Base-by-base conservation (phyloP, 176 grass and related monocot species). In the Musa schizocarpa region DNA sequence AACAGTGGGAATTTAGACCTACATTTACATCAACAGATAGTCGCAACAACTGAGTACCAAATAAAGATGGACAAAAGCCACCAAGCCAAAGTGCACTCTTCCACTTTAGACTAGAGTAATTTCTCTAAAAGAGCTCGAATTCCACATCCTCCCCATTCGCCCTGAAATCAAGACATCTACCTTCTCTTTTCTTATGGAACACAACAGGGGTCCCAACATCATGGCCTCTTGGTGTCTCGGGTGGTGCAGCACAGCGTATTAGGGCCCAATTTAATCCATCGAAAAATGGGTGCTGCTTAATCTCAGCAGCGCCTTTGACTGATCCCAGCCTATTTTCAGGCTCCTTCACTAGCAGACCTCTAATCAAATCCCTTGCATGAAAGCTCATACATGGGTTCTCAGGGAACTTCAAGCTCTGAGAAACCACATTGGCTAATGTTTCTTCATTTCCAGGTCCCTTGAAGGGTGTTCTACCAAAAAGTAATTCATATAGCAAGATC, bases 221-320 rank as follows among this genome's bases (percentile, higher is more conserved):
- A 67, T 83, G 81, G 55, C 79, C 70, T 66, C 74, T 82, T 29
- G 72, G 72, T 78, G 82, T 91, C 79, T 91, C 88, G 25, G 88
- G 88, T 25, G 88, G 88, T 72, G 85, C 79, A 27, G 77, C 63
- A 10, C 82, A 87, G 11, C 88, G 82, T 80, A 91, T 85, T 59
- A 91, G 71, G 51, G 88, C 88, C 88, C 88, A 91, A 51, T 91
- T 91, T 68, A 91, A 80, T 22, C 85, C 88, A 27, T 87, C 88
- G 82, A 91, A 91, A 76, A 91, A 87, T 19, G 85, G 88, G 17
- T 91, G 88, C 24, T 87, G 88, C 85, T 91, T 91, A 70, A 91
- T 91, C 80, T 91, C 88, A 77, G 88, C 88, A 70, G 88, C 88
- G 48, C 88, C 88, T 82, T 74, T 80, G 79, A 82, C 25, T 1